phyloP scores from a whole-genome alignment of 306 rosid genomes.

The Cajanus cajan region DNA sequence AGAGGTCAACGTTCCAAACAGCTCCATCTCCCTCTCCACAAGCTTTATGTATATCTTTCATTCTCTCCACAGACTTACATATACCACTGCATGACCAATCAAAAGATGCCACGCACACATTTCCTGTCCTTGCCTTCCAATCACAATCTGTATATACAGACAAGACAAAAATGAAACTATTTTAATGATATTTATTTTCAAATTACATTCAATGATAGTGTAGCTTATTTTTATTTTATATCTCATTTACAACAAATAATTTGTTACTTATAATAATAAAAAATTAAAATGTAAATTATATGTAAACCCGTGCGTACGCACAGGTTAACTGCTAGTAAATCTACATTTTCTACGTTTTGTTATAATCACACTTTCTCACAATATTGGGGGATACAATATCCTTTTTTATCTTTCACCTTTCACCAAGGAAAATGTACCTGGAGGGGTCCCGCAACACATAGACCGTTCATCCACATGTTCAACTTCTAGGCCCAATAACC shows the following conservation, averaged over 20 bases:
- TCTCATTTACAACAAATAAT: no score
- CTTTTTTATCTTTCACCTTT: no score
- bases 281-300: no score
- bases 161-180: neutral
- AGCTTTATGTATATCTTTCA: constrained; percentile 62
- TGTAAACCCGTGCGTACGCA: no score
- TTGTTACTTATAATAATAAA: no score
- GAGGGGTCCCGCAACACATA: constrained; percentile 90
- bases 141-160: constrained; percentile 53
- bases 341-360: no score
- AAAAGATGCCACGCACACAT: constrained; percentile 77
- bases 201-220: no score
- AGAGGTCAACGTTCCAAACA: constrained; percentile 67
- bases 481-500: constrained; percentile 85
- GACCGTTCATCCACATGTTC: constrained; percentile 76
- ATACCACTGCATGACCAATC: constrained; percentile 97
- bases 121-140: constrained; percentile 70
- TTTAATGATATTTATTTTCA: neutral
- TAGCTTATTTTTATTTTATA: no score
- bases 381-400: no score
- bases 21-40: constrained; percentile 75
- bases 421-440: constrained; percentile 45
- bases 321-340: no score
- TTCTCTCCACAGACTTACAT: constrained; percentile 72
- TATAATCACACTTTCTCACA: no score